Evolutionary conservation across 768 basidiomycete species (phyloP).

Genomic region (Suillus discolor): DNA sequence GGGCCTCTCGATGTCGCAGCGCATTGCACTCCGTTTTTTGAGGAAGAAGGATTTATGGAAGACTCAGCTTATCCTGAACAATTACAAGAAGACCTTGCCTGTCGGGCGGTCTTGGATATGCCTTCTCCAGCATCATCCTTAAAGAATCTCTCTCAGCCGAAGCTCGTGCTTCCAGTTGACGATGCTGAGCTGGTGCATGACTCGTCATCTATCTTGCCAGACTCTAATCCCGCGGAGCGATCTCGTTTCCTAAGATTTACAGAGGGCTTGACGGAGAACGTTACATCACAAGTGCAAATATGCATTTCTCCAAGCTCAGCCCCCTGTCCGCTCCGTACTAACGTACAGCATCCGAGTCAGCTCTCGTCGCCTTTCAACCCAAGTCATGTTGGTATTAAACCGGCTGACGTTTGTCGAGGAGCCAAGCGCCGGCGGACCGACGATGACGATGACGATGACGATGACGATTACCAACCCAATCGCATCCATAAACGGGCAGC

Average conservation of each 20-base stretch:
- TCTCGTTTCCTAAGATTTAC: neutral
- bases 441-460: neutral
- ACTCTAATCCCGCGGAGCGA: neutral
- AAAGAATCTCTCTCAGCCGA: neutral
- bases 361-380: neutral
- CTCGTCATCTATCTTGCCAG: neutral
- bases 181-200: neutral
- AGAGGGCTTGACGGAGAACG: neutral
- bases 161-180: neutral
- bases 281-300: neutral
- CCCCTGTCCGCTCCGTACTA: neutral
- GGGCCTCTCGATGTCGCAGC: neutral
- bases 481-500: neutral
- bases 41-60: neutral
- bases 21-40: neutral
- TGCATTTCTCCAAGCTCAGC: neutral
- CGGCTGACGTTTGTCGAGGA: neutral
- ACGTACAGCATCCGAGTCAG: neutral
- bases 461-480: constrained; percentile 3
- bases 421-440: constrained; percentile 2
- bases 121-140: neutral
- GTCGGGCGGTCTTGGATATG: neutral
- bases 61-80: neutral
- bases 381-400: neutral
- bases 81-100: constrained; percentile 24